Evolutionary conservation across 768 basidiomycete genomes (phyloP).

Genomic region (Mycena galericulata): DNA sequence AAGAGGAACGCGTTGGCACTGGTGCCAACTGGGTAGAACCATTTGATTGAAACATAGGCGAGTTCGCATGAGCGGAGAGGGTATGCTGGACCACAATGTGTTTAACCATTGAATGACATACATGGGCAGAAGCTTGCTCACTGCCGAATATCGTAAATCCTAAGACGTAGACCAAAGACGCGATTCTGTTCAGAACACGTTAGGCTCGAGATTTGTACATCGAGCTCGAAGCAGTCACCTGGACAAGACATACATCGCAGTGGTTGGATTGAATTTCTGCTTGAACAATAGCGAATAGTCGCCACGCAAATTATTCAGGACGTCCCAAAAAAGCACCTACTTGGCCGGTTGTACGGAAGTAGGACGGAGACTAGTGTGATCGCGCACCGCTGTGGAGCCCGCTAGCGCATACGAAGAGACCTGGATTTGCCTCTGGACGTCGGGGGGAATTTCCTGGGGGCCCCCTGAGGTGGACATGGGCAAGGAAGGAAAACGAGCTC

Average conservation of each 20-base stretch:
- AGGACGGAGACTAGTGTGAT: slow-evolving; percentile 7
- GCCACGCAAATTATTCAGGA: slow-evolving; percentile 15
- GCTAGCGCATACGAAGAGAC: slow-evolving; percentile 1
- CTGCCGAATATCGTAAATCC: slow-evolving; percentile 36
- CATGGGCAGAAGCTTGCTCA: slow-evolving; percentile 17
- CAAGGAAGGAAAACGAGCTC: too few species aligned
- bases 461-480: too few species aligned
- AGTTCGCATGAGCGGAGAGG: neutral
- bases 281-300: slow-evolving; percentile 14
- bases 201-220: slow-evolving; percentile 4
- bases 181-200: slow-evolving; percentile 27
- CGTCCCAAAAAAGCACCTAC: slow-evolving; percentile 13
- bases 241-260: slow-evolving; percentile 39
- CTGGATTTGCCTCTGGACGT: slow-evolving; percentile 4
- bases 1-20: slow-evolving; percentile 42
- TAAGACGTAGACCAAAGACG: slow-evolving; percentile 26
- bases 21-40: slow-evolving; percentile 37
- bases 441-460: too few species aligned
- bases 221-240: slow-evolving; percentile 4
- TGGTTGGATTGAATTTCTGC: slow-evolving; percentile 29
- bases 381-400: slow-evolving; percentile 15
- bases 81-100: neutral
- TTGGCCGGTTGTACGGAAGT: neutral
- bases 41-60: slow-evolving; percentile 2
- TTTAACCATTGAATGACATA: neutral